phyloP scores from a whole-genome alignment of 2,329 filamentous ascomycete species.

The Talaromyces marneffei region DNA sequence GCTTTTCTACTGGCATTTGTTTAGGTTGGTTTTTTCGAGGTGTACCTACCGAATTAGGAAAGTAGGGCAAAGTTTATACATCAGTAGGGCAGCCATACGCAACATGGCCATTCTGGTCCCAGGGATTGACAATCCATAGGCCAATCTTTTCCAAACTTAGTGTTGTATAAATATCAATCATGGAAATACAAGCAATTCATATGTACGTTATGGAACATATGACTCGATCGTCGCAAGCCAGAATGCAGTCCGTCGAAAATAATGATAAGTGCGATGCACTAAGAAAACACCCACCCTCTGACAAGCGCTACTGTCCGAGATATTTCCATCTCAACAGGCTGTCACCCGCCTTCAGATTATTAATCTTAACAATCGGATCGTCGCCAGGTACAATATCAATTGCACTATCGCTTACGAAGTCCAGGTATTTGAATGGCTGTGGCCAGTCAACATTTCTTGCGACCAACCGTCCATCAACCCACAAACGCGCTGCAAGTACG shows the following conservation, averaged over 20 bases:
- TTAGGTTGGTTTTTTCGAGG: background rate
- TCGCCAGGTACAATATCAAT: slow-evolving; percentile 56
- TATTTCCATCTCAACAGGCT: slow-evolving; percentile 7
- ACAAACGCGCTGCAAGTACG: slow-evolving; percentile 50
- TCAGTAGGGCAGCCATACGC: background rate
- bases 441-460: slow-evolving; percentile 56
- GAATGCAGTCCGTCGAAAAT: background rate
- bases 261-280: background rate
- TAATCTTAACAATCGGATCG: slow-evolving; percentile 39
- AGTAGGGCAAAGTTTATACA: background rate
- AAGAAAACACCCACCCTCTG: background rate
- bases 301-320: background rate
- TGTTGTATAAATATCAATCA: background rate
- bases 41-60: background rate
- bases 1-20: no score
- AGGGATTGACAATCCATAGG: background rate
- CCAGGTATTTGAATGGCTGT: slow-evolving; percentile 46
- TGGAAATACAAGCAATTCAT: background rate
- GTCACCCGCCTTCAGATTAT: slow-evolving; percentile 6
- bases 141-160: background rate
- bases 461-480: slow-evolving; percentile 44
- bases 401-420: slow-evolving; percentile 48
- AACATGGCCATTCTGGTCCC: background rate
- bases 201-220: background rate
- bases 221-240: background rate